Conservation (phyloP, 345 rosid genomes). For the Hibiscus trionum region DNA sequence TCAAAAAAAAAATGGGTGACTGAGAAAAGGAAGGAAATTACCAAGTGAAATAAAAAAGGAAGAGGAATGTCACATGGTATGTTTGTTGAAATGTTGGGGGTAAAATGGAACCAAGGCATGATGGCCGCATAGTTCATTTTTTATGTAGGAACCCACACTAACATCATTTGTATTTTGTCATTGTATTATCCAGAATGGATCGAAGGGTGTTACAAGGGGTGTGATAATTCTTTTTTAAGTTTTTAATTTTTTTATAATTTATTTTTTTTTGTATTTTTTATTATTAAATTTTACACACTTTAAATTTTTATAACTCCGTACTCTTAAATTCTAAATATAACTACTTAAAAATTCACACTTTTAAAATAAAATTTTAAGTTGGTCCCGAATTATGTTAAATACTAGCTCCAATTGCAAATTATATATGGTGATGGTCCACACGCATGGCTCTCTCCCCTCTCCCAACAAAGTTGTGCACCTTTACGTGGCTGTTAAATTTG, state of each 20-base stretch:
- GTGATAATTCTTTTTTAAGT: too few relatives aligned
- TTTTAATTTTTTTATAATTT: too few relatives aligned
- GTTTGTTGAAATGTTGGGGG: slow-evolving; percentile 6
- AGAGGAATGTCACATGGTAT: slow-evolving; percentile 32
- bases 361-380: too few relatives aligned
- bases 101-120: slow-evolving; percentile 14
- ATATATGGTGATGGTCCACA: slow-evolving; percentile 32
- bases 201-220: too few relatives aligned
- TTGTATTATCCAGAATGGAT: too few relatives aligned
- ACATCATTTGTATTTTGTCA: slow-evolving; percentile 12
- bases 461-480: slow-evolving; percentile 10
- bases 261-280: too few relatives aligned
- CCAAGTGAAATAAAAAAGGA: not conserved
- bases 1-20: not conserved
- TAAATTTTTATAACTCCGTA: too few relatives aligned
- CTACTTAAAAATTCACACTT: too few relatives aligned
- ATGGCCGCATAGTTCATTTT: not conserved
- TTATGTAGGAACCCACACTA: too few relatives aligned
- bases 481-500: slow-evolving; percentile 11
- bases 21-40: not conserved
- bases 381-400: not conserved
- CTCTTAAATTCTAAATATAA: too few relatives aligned
- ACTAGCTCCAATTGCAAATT: slow-evolving; percentile 15
- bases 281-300: too few relatives aligned
- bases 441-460: slow-evolving; percentile 15